These are phyloP conservation scores for Lactifluus pinguis DNA, from an alignment of 768 basidiomycete genomes.

Conservation along the genomic window DNA sequence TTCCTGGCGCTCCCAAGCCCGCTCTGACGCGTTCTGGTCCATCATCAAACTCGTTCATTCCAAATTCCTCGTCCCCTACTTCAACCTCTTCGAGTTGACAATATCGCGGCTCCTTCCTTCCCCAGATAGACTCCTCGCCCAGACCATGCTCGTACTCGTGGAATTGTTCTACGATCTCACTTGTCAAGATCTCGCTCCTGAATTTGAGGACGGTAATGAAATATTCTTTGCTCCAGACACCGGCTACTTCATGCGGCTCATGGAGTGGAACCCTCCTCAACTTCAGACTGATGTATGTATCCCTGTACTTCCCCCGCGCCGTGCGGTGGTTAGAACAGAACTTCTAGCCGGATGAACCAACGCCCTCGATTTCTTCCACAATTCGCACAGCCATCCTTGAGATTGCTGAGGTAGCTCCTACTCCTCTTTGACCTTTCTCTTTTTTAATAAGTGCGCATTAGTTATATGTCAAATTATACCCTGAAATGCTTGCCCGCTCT, in stretches of 20 bases:
- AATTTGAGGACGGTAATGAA: constrained; percentile 79
- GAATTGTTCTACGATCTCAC: constrained; percentile 93
- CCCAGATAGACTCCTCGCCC: constrained; percentile 45
- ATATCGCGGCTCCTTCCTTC: constrained; percentile 41
- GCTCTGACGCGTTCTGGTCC: constrained; percentile 77
- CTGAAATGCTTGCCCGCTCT: constrained; percentile 61
- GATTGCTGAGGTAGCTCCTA: constrained; percentile 63
- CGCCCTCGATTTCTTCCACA: constrained; percentile 79
- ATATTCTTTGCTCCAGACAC: constrained; percentile 67
- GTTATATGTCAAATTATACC: constrained; percentile 77
- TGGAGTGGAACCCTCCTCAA: constrained; percentile 68
- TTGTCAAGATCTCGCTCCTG: constrained; percentile 90
- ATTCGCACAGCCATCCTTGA: constrained; percentile 87
- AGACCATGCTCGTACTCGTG: constrained; percentile 66
- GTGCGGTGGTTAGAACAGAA: not conserved
- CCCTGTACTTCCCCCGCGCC: not conserved
- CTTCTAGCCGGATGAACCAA: constrained; percentile 64
- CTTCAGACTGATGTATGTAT: constrained; percentile 59
- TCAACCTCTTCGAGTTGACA: constrained; percentile 70
- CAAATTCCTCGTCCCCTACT: constrained; percentile 78
- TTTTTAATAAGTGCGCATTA: constrained; percentile 21
- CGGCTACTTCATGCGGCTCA: constrained; percentile 73
- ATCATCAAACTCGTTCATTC: constrained; percentile 87
- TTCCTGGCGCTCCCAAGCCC: constrained; percentile 86
- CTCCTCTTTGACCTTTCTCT: not conserved